A percentile compares a stretch with the other conserved stretches of the same genome.
Evolutionary conservation across 1,284 basidiomycete genomes (phyloP).

Genomic region (Puccinia novopanici): DNA sequence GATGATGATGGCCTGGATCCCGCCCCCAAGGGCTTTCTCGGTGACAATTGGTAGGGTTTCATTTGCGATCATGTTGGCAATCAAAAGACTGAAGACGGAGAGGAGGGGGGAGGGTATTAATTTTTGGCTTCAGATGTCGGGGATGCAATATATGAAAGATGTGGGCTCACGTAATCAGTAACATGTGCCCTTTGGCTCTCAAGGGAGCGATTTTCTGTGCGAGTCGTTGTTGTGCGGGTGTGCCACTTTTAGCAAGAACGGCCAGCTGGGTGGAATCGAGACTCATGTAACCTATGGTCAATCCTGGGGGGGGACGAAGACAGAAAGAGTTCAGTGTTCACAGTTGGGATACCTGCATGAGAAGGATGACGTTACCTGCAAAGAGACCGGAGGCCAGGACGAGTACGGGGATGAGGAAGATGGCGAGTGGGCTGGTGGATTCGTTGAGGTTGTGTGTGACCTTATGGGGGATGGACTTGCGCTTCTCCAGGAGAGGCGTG

Average conservation of each 20-base stretch:
- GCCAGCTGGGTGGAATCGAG: slow-evolving; percentile 88
- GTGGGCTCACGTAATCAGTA: slow-evolving; percentile 67
- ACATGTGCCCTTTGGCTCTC: slow-evolving; percentile 77
- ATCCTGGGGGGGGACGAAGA: slow-evolving; percentile 57
- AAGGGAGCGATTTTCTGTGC: slow-evolving; percentile 84
- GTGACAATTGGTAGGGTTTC: slow-evolving; percentile 88
- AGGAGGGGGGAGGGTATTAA: slow-evolving; percentile 65
- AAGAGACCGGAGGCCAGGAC: slow-evolving; percentile 17
- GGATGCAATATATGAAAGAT: not conserved
- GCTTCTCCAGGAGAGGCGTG: not conserved
- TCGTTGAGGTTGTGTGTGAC: slow-evolving; percentile 5
- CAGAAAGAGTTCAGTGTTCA: not conserved
- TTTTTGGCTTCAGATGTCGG: not conserved
- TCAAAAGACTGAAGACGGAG: slow-evolving; percentile 54
- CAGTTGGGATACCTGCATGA: not conserved
- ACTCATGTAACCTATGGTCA: slow-evolving; percentile 87
- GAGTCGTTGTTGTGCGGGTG: slow-evolving; percentile 74
- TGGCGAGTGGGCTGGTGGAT: not conserved
- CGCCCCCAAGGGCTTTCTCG: slow-evolving; percentile 82
- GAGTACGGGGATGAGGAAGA: slow-evolving; percentile 15
- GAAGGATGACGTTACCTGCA: not conserved
- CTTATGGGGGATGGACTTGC: slow-evolving; percentile 7
- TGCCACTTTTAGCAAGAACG: slow-evolving; percentile 80
- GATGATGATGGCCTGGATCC: slow-evolving; percentile 74
- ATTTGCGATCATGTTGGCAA: slow-evolving; percentile 70